Evolutionary conservation across 306 rosid genomes (phyloP).

Genomic region (Biancaea sappan): DNA sequence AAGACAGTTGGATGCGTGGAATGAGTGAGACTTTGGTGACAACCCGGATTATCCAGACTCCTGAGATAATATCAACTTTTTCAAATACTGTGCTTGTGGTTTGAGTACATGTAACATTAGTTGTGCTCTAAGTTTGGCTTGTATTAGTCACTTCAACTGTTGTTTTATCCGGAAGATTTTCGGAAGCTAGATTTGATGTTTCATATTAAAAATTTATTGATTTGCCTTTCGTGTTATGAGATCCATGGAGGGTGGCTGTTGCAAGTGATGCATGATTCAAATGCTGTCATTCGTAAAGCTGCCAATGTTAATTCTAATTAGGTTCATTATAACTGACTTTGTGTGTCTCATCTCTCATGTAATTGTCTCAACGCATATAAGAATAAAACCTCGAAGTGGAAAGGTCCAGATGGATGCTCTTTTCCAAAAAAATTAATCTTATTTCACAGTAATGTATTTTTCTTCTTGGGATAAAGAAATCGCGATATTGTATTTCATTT

Average conservation of each 20-base stretch:
- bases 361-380: too few species aligned
- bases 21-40: conserved; percentile 7
- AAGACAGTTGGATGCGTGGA: conserved; percentile 22
- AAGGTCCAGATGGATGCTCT: too few species aligned
- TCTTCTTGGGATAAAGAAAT: too few species aligned
- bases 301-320: neutral
- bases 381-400: too few species aligned
- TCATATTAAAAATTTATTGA: conserved; percentile 1
- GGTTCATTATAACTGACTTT: too few species aligned
- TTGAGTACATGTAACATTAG: conserved; percentile 33
- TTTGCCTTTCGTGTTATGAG: conserved; percentile 17
- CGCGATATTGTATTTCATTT: too few species aligned
- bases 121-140: conserved; percentile 24
- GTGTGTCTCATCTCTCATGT: too few species aligned
- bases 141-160: conserved; percentile 3
- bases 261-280: conserved; percentile 13
- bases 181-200: conserved; percentile 28
- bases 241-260: conserved; percentile 30
- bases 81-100: conserved; percentile 26
- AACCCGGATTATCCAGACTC: conserved; percentile 10
- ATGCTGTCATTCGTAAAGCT: neutral
- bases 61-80: neutral
- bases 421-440: too few species aligned
- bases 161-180: conserved; percentile 24
- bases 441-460: too few species aligned